Evolutionary conservation across 768 basidiomycete genomes (phyloP).

Genomic region (Trametes cingulata): DNA sequence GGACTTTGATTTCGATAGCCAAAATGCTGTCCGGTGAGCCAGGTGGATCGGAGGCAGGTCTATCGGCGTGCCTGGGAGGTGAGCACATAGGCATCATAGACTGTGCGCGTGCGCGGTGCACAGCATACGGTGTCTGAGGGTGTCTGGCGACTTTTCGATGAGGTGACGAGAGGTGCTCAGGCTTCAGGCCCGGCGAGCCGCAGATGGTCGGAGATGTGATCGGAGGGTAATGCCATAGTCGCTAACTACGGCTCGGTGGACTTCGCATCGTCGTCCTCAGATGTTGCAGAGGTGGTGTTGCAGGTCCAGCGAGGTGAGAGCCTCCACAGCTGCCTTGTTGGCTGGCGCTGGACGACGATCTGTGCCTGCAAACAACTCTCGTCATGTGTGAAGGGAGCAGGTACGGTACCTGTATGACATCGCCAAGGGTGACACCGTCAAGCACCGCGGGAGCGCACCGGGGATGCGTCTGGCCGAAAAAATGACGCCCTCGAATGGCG

Average conservation of each 20-base stretch:
- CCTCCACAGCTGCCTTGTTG: no score
- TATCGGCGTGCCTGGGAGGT: neutral
- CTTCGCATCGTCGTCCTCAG: no score
- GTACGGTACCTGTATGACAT: no score
- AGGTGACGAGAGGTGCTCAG: neutral
- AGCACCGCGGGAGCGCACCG: no score
- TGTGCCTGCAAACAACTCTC: neutral
- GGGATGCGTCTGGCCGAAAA: no score
- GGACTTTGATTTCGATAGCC: neutral
- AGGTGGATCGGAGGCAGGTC: neutral
- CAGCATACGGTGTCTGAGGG: neutral
- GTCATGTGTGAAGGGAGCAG: no score
- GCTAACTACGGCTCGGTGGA: neutral
- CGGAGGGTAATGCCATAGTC: neutral
- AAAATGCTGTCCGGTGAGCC: neutral
- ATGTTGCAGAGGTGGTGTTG: no score
- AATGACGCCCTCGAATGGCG: no score
- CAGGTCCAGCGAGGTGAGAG: no score
- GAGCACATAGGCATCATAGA: neutral
- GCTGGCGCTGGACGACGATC: neutral
- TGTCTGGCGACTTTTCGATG: neutral
- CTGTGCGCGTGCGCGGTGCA: neutral
- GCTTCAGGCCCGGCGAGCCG: neutral
- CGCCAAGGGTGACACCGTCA: no score
- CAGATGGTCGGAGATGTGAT: conserved; percentile 6